Evolutionary conservation across 805 yeast genomes (phyloP), one percentile per base, ranked within the genome.

Genomic region (Kuraishia borneana): DNA sequence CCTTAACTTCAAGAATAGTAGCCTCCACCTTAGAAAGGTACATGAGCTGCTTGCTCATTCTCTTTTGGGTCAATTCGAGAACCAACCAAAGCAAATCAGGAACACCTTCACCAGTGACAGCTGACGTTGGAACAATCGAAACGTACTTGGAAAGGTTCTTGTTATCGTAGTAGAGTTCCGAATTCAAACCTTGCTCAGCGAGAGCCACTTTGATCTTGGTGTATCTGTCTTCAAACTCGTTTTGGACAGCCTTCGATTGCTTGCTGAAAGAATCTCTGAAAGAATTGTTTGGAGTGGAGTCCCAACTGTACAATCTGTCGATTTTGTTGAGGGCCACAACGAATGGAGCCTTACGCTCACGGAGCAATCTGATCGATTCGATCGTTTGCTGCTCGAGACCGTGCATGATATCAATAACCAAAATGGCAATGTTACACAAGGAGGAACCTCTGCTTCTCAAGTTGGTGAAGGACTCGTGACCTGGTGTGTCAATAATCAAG

Each of bases 51-150:
- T 88, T 88, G 44, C 96, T 83, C 99, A 92, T 92, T 68, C 98
- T 82, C 77, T 84, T 83, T 65, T 92, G 97, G 12, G 98, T 92
- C 51, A 92, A 73, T 61, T 92, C 97, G 49, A 92, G 71, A 53
- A 92, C 68, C 59, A 92, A 72, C 89, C 96, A 87, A 53, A 92
- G 74, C 65, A 92, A 71, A 75, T 92, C 99, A 33, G 99, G 98
- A 48, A 92, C 94, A 83, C 99, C 99, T 65, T 92, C 99, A 59
- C 99, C 99, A 10, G 96, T 88, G 30, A 88, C 94, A 36, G 99
- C 99, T 42, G 97, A 89, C 14, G 99, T 92, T 48, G 99, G 98
- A 30, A 92, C 95, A 49, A 92, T 82, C 25, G 96, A 87, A 36
- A 92, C 98, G 52, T 79, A 85, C 58, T 87, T 85, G 37, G 96